Percentiles rank a stretch among this genome's conserved stretches.
These are phyloP conservation scores for Artemisia annua DNA, from an alignment of 129 eudicot genomes.

Conservation along the genomic window DNA sequence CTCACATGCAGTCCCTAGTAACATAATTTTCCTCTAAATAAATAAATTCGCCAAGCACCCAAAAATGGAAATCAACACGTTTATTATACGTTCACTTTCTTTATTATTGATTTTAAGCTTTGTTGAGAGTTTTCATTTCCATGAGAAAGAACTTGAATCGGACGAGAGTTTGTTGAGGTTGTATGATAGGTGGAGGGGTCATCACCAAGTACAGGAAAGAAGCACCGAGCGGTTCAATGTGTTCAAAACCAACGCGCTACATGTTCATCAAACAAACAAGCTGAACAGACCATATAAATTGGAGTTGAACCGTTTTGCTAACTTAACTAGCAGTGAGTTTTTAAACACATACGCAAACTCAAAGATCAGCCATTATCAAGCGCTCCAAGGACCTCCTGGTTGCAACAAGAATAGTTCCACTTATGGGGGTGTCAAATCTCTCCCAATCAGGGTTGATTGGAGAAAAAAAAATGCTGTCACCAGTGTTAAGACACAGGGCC, in stretches of 20 bases:
- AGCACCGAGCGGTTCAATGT: conserved; percentile 54
- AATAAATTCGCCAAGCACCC: too few species aligned
- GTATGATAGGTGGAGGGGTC: conserved; percentile 70
- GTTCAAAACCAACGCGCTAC: conserved; percentile 52
- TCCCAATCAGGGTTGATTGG: conserved; percentile 58
- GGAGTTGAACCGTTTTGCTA: conserved; percentile 64
- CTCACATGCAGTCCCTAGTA: too few species aligned
- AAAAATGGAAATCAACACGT: conserved; percentile 28
- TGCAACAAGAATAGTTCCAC: conserved; percentile 23
- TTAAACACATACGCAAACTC: conserved; percentile 47
- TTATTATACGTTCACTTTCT: conserved; percentile 32
- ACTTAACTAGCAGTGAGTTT: conserved; percentile 61
- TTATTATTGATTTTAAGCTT: conserved; percentile 35
- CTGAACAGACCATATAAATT: conserved; percentile 60
- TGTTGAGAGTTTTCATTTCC: conserved; percentile 46
- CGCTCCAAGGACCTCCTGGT: conserved; percentile 32
- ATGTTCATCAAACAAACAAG: conserved; percentile 59
- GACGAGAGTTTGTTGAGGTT: conserved; percentile 51
- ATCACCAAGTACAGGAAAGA: conserved; percentile 45
- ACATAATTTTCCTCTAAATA: too few species aligned
- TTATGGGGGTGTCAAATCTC: conserved; percentile 30
- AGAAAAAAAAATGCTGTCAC: conserved; percentile 49
- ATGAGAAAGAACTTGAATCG: conserved; percentile 60
- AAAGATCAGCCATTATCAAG: conserved; percentile 27
- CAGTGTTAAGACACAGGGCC: conserved; percentile 57